phyloP scores from a whole-genome alignment of 225 moss, liverwort and hornwort species.

The Physcomitrium patens region DNA sequence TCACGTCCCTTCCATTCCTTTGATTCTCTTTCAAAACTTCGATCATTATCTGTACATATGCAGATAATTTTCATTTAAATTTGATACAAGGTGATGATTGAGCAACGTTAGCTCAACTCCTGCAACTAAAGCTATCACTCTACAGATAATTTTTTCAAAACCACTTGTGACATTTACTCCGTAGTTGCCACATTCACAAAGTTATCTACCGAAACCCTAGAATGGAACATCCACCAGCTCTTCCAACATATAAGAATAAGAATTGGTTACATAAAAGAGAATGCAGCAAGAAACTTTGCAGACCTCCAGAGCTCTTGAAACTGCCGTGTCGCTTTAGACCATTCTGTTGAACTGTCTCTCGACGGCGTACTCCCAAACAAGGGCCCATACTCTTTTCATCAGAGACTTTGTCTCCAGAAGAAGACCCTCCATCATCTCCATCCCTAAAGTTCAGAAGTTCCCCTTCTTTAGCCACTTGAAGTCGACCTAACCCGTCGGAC shows the following conservation, averaged over 20 bases:
- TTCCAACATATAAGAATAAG: background rate
- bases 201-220: background rate
- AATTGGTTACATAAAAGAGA: background rate
- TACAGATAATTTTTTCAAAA: background rate
- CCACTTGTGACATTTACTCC: constrained; percentile 10
- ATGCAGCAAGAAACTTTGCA: constrained; percentile 16
- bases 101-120: background rate
- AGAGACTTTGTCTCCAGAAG: constrained; percentile 58
- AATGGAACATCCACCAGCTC: constrained; percentile 1
- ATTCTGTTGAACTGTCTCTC: constrained; percentile 85
- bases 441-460: constrained; percentile 55
- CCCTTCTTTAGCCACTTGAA: constrained; percentile 56
- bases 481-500: constrained; percentile 78
- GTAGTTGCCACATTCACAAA: background rate
- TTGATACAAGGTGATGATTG: constrained; percentile 12
- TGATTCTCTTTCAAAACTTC: constrained; percentile 78
- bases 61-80: constrained; percentile 3
- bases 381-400: constrained; percentile 70
- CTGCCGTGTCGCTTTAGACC: constrained; percentile 96
- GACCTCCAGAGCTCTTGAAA: constrained; percentile 79
- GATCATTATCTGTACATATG: constrained; percentile 68
- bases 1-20: constrained; percentile 95
- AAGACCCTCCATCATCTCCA: constrained; percentile 73
- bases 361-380: constrained; percentile 88
- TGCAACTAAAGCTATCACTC: background rate